These are phyloP conservation scores for Wickerhamomyces strasburgensis DNA, from an alignment of 805 yeast species.

Conservation along the genomic window DNA sequence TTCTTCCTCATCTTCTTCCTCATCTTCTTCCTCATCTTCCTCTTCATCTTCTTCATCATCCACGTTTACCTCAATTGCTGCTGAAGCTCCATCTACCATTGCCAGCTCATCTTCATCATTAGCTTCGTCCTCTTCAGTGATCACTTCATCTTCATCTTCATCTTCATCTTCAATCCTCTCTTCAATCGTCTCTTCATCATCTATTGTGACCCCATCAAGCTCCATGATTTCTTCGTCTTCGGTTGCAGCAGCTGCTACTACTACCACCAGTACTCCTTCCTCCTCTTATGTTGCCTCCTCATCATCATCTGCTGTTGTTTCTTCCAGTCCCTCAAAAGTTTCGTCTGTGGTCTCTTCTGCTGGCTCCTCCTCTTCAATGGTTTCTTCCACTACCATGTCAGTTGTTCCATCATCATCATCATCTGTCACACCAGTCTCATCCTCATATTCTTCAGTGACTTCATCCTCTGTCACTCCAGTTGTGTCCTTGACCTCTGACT, in stretches of 20 bases:
- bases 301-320: not conserved
- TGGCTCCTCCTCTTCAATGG: not conserved
- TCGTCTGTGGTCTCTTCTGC: not conserved
- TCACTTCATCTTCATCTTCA: not conserved
- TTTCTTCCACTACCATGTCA: not conserved
- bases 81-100: not conserved
- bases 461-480: not conserved
- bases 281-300: not conserved
- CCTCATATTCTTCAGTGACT: not conserved
- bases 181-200: not conserved
- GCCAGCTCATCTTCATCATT: not conserved
- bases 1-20: slow-evolving; percentile 2
- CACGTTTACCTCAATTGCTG: not conserved
- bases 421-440: slow-evolving; percentile 1
- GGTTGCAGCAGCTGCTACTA: not conserved
- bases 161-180: not conserved
- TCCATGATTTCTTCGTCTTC: not conserved
- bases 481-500: not conserved
- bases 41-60: not conserved
- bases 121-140: not conserved
- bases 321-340: not conserved
- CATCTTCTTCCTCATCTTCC: slow-evolving; percentile 3
- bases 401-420: slow-evolving; percentile 1
- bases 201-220: not conserved
- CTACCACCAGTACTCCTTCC: too few species aligned